Percentiles rank a stretch among this genome's conserved stretches.
These are phyloP conservation scores for Sporopachydermia cereana DNA, from an alignment of 1,139 yeast genomes.

Conservation along the genomic window DNA sequence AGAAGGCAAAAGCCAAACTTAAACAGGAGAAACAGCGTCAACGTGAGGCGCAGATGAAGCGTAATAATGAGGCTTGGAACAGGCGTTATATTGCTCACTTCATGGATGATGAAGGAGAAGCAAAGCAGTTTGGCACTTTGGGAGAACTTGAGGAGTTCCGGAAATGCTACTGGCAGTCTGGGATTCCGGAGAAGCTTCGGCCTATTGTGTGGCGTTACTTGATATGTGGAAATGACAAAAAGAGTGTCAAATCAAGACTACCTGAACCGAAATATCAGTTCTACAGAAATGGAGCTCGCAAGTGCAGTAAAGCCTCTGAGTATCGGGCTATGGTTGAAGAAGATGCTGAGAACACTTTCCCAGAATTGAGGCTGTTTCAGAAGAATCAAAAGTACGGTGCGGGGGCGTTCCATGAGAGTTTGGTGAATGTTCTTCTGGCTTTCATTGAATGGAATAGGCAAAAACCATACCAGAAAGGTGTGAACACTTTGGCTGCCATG, in stretches of 20 bases:
- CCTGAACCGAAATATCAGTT: conserved; percentile 9
- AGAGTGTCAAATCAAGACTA: conserved; percentile 16
- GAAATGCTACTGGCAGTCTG: conserved; percentile 47
- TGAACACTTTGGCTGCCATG: conserved; percentile 30
- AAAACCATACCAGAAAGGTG: conserved; percentile 16
- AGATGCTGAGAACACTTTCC: conserved; percentile 29
- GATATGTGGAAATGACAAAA: conserved; percentile 27
- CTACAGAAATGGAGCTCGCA: conserved; percentile 7
- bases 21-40: conserved; percentile 19
- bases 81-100: neutral
- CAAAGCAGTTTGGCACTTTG: neutral
- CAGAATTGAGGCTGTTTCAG: conserved; percentile 35
- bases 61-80: conserved; percentile 17
- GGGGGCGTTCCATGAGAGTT: conserved; percentile 26
- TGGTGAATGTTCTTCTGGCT: conserved; percentile 23
- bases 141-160: neutral
- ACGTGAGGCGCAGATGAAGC: conserved; percentile 21
- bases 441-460: conserved; percentile 19
- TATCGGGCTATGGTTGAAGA: conserved; percentile 15
- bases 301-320: conserved; percentile 7
- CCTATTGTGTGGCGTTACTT: conserved; percentile 40
- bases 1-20: conserved; percentile 13
- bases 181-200: conserved; percentile 41
- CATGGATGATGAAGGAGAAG: neutral
- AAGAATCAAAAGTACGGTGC: conserved; percentile 12